A percentile compares a stretch with the other conserved stretches of the same genome.
phyloP scores from a whole-genome alignment of 768 basidiomycete genomes.

The Lyophyllum atratum region DNA sequence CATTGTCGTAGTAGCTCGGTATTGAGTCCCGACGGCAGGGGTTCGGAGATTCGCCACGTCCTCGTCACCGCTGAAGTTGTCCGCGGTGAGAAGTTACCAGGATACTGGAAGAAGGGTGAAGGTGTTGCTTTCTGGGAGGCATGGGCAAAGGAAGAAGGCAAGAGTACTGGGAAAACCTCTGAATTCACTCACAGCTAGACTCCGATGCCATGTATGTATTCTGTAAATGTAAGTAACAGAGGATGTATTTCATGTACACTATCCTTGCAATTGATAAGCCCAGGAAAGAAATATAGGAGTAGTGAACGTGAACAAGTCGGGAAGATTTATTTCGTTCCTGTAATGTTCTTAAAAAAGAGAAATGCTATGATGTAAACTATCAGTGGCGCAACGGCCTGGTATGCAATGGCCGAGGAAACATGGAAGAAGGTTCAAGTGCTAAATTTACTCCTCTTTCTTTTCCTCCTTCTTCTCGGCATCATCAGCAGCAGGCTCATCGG shows the following conservation, averaged over 20 bases:
- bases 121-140: slow-evolving; percentile 72
- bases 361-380: slow-evolving; percentile 23
- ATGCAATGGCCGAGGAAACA: slow-evolving; percentile 8
- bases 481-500: slow-evolving; percentile 24
- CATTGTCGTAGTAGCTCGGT: background rate
- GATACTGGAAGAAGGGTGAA: slow-evolving; percentile 77
- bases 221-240: slow-evolving; percentile 13
- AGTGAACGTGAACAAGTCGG: background rate
- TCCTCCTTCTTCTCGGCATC: slow-evolving; percentile 28
- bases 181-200: background rate
- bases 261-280: slow-evolving; percentile 2
- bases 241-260: slow-evolving; percentile 9
- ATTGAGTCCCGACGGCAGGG: slow-evolving; percentile 10
- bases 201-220: slow-evolving; percentile 7
- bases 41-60: slow-evolving; percentile 73
- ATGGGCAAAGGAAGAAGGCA: slow-evolving; percentile 70
- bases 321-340: slow-evolving; percentile 8
- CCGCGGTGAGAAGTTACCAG: slow-evolving; percentile 57
- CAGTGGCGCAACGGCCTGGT: slow-evolving; percentile 19
- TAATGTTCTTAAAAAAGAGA: slow-evolving; percentile 13
- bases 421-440: background rate
- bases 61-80: slow-evolving; percentile 77
- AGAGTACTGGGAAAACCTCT: background rate
- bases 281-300: background rate
- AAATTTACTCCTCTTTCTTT: slow-evolving; percentile 18